Conservation (phyloP, 2,329 filamentous ascomycete genomes). For the Cordyceps farinosa region DNA sequence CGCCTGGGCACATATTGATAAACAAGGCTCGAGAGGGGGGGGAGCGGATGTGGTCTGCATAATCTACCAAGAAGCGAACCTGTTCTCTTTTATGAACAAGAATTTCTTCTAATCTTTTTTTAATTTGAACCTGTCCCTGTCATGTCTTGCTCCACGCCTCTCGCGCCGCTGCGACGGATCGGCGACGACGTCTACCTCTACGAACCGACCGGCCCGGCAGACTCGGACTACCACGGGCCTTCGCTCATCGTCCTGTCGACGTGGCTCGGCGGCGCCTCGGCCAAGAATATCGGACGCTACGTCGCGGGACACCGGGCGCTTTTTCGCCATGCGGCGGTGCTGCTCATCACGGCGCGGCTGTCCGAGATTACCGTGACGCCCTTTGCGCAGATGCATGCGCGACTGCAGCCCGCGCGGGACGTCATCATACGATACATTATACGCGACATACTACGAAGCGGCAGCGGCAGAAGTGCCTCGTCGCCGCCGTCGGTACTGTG, state of each 20-base stretch:
- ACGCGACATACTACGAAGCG: not conserved
- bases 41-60: not conserved
- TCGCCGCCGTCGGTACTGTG: constrained; percentile 9
- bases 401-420: constrained; percentile 13
- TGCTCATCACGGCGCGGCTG: constrained; percentile 16
- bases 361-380: constrained; percentile 17
- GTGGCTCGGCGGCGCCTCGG: constrained; percentile 16
- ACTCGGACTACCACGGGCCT: not conserved
- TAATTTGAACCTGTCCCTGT: not conserved
- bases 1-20: not conserved
- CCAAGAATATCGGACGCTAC: constrained; percentile 7
- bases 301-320: constrained; percentile 6
- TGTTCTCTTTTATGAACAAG: no score
- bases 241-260: constrained; percentile 15
- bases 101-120: not conserved
- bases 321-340: constrained; percentile 5
- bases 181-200: constrained; percentile 16
- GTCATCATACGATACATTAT: constrained; percentile 6
- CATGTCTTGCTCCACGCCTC: constrained; percentile 6
- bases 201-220: constrained; percentile 5
- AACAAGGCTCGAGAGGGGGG: not conserved
- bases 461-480: no score
- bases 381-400: constrained; percentile 15
- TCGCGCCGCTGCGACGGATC: constrained; percentile 9
- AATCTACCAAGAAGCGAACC: no score